Evolutionary conservation across 805 yeast species (phyloP), one percentile per base, ranked within the genome.

Genomic region (Cyberlindnera euphorbiae): DNA sequence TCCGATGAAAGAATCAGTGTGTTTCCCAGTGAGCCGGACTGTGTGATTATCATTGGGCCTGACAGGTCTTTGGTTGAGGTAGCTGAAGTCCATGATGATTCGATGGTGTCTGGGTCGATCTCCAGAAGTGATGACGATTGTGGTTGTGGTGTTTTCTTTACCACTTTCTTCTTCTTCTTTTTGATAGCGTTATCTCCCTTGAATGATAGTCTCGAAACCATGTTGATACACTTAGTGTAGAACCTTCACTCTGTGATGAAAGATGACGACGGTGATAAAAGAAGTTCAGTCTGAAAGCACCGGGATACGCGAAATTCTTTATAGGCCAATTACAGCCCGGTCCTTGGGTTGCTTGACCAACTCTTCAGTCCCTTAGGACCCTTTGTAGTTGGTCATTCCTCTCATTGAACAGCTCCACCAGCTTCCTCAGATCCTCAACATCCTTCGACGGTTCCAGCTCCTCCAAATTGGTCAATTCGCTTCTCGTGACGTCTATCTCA

Each of bases 171-270:
- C 34, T 36, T 38, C 36, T 36, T 44, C 33, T 49, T 45, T 27
- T 44, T 38, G 19, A 24, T 24, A 4, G 53, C 44, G 32, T 47
- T 52, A 32, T 62, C 67, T 21, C 66, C 66, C 41, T 64, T 64
- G 50, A 64, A 64, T 5, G 49, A 37, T 7, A 64, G 53, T 27
- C 58, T 58, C 6, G 64, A 53, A 5, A 60, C 66, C 69, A 64
- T 64, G 5, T n/a, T 17, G 28, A 12, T 11, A n/a, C n/a, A n/a
- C n/a, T n/a, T n/a, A n/a, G n/a, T n/a, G n/a, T n/a, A n/a, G n/a
- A n/a, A n/a, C n/a, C n/a, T n/a, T n/a, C n/a, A n/a, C n/a, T n/a
- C n/a, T n/a, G n/a, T n/a, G n/a, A n/a, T n/a, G n/a, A n/a, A n/a
- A n/a, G n/a, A n/a, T n/a, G n/a, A n/a, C n/a, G n/a, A n/a, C n/a